phyloP scores from a whole-genome alignment of 2,329 filamentous ascomycete species.

The Fusarium poae region DNA sequence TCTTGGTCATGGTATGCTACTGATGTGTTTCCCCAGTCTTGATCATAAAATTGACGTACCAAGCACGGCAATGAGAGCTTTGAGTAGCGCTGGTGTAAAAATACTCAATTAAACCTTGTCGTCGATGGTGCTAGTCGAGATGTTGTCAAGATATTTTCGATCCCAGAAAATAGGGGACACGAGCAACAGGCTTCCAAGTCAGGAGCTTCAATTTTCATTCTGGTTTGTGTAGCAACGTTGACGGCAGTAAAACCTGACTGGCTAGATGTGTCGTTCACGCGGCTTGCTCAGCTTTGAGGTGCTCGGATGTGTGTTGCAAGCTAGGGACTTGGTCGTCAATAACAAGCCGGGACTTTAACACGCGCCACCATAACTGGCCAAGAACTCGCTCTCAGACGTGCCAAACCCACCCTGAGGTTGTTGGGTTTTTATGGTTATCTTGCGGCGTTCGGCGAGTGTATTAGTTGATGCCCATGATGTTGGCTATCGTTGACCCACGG shows the following conservation, averaged over 20 bases:
- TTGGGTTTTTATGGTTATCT: slow-evolving; percentile 15
- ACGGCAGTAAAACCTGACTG: slow-evolving; percentile 21
- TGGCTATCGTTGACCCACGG: slow-evolving; percentile 33
- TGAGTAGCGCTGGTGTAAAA: not conserved
- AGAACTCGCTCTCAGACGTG: slow-evolving; percentile 7
- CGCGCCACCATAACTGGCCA: slow-evolving; percentile 38
- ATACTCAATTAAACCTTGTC: not conserved
- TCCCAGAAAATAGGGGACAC: slow-evolving; percentile 13
- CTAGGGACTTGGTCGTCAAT: slow-evolving; percentile 41
- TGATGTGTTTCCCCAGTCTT: not conserved
- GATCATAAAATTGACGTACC: not conserved
- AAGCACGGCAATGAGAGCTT: not conserved
- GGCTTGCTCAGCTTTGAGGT: not conserved
- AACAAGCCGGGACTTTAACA: slow-evolving; percentile 30
- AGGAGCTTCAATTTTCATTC: slow-evolving; percentile 5
- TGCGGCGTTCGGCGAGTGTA: slow-evolving; percentile 4
- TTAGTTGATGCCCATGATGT: slow-evolving; percentile 12
- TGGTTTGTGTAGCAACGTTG: slow-evolving; percentile 31
- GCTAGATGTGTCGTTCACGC: slow-evolving; percentile 20
- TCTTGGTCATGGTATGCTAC: not conserved
- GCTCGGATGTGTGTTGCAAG: not conserved
- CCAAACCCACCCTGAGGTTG: not conserved
- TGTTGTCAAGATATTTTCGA: not conserved
- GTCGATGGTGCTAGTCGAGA: not conserved
- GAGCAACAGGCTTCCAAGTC: not conserved